phyloP scores from a whole-genome alignment of 768 basidiomycete genomes.

The Coprinopsis sp. region DNA sequence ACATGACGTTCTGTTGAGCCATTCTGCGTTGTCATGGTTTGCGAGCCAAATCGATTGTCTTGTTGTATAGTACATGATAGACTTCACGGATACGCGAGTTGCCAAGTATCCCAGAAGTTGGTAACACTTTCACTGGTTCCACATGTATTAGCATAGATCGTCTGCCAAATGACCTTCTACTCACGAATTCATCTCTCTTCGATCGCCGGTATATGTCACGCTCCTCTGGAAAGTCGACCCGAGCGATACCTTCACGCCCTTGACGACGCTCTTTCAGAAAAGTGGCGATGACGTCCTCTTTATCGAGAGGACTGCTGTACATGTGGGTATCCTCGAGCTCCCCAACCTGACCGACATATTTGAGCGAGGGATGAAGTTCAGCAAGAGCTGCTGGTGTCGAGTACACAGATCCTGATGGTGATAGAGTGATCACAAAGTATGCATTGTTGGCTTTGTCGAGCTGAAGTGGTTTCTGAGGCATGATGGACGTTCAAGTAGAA shows the following conservation, averaged over 20 bases:
- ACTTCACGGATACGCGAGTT: no score
- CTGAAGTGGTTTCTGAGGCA: neutral
- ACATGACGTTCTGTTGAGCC: no score
- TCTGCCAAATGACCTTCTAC: neutral
- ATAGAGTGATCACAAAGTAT: conserved; percentile 16
- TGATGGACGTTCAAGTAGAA: neutral
- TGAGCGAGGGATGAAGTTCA: conserved; percentile 7
- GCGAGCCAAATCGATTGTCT: no score
- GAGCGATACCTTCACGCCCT: conserved; percentile 7
- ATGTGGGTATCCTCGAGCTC: conserved; percentile 15
- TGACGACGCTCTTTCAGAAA: conserved; percentile 4
- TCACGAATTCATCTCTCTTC: conserved; percentile 5
- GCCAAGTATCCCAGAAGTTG: no score
- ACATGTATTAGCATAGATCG: neutral
- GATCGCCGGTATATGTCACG: neutral
- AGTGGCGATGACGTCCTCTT: conserved; percentile 4
- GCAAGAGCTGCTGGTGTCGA: conserved; percentile 11
- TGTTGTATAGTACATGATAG: no score
- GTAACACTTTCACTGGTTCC: neutral
- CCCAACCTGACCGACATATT: conserved; percentile 17
- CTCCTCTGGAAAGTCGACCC: conserved; percentile 3
- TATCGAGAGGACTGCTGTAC: conserved; percentile 13
- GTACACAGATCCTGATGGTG: conserved; percentile 10
- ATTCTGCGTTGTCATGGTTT: no score
- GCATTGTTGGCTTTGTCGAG: conserved; percentile 14